Evolutionary conservation across 345 rosid genomes (phyloP).

Genomic region (Streptanthus diversifolius): DNA sequence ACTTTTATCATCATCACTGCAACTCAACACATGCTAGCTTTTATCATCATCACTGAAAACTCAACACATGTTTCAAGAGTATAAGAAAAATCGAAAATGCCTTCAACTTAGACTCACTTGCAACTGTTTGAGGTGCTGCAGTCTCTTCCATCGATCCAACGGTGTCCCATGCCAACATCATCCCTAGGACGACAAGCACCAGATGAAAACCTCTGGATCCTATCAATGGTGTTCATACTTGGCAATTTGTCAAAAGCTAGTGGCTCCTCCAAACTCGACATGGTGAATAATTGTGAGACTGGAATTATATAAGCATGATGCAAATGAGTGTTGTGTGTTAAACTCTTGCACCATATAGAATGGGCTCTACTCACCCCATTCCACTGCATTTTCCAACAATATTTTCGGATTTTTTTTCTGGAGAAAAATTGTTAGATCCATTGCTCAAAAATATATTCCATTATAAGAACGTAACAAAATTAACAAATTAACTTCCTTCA

Average conservation of each 20-base stretch:
- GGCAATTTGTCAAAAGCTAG: conserved; percentile 86
- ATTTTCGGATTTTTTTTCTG: conserved; percentile 22
- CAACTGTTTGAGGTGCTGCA: conserved; percentile 79
- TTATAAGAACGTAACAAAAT: not conserved
- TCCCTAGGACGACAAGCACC: conserved; percentile 74
- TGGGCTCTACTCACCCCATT: conserved; percentile 23
- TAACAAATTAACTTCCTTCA: not conserved
- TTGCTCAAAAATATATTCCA: conserved; percentile 12
- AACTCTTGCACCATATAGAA: conserved; percentile 28
- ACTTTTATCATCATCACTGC: conserved; percentile 65
- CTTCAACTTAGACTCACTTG: conserved; percentile 41
- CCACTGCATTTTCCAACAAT: conserved; percentile 31
- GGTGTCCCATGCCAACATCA: conserved; percentile 70
- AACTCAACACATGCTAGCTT: conserved; percentile 33
- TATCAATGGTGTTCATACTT: conserved; percentile 77
- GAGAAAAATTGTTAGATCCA: conserved; percentile 30
- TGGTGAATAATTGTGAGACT: conserved; percentile 40
- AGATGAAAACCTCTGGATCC: conserved; percentile 85
- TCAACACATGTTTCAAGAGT: not conserved
- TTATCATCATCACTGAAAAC: conserved; percentile 63
- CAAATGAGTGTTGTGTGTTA: conserved; percentile 23
- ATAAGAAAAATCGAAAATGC: not conserved
- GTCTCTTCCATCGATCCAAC: conserved; percentile 79
- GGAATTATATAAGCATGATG: conserved; percentile 37
- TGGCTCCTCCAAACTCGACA: conserved; percentile 98